A percentile compares a stretch with the other conserved stretches of the same genome.
Conservation (phyloP, 108 stramenopile genomes). For the Fragilariopsis cylindrus region DNA sequence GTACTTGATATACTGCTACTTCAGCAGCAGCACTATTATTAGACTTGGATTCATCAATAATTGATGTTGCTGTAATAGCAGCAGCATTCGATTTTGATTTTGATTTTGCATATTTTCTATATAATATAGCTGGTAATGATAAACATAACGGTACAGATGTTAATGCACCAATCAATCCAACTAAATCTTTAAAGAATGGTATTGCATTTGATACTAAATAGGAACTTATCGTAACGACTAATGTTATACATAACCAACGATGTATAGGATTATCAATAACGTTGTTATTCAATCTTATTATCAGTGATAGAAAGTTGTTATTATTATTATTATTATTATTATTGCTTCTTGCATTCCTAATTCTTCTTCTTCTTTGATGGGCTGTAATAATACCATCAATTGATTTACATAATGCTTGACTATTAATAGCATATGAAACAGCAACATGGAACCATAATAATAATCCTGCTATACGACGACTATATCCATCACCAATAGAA, state of each 20-base stretch:
- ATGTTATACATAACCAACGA: conserved; percentile 52
- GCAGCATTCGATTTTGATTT: not conserved
- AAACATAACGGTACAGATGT: conserved; percentile 69
- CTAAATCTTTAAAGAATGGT: conserved; percentile 80
- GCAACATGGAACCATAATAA: conserved; percentile 72
- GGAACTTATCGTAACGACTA: conserved; percentile 40
- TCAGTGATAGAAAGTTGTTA: not conserved
- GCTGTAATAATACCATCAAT: conserved; percentile 38
- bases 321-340: not conserved
- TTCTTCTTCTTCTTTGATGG: not conserved
- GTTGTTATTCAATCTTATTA: not conserved
- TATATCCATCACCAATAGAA: conserved; percentile 50
- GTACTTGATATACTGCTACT: too few relatives aligned
- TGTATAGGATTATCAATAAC: conserved; percentile 7
- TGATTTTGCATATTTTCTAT: conserved; percentile 29
- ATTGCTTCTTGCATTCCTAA: not conserved
- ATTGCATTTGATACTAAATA: conserved; percentile 64
- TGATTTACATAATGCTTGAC: conserved; percentile 61
- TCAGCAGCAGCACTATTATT: too few relatives aligned
- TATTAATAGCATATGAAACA: conserved; percentile 71
- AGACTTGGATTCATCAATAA: conserved; percentile 4
- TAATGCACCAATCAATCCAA: conserved; percentile 71
- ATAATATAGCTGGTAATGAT: conserved; percentile 63
- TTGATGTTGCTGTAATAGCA: conserved; percentile 27
- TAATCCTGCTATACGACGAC: conserved; percentile 49